Evolutionary conservation across 192 early-diverging fungal species (phyloP).

Genomic region (Coemansia sp.): DNA sequence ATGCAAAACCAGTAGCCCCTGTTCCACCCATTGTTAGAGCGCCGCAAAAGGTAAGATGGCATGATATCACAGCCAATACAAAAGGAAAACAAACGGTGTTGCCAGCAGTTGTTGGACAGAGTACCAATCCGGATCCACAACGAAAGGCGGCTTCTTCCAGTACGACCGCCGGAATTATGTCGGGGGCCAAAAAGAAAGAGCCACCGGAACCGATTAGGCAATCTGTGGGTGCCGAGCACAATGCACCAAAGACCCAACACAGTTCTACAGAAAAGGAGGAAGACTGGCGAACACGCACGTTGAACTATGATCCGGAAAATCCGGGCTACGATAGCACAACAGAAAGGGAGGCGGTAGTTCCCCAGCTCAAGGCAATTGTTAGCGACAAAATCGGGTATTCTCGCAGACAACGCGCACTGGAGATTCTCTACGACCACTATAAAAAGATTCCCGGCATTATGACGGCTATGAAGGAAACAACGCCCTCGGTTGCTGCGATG

Average conservation of each 20-base stretch:
- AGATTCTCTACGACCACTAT: slow-evolving; percentile 16
- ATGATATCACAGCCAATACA: not conserved
- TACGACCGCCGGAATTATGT: not conserved
- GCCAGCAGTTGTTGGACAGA: no score
- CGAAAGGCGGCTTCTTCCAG: not conserved
- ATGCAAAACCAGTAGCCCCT: not conserved
- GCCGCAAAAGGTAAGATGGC: no score
- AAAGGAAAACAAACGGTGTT: no score
- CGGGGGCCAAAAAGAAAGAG: not conserved
- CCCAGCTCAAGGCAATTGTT: slow-evolving; percentile 33
- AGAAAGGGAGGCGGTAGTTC: slow-evolving; percentile 11
- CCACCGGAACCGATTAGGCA: not conserved
- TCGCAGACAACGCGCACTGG: slow-evolving; percentile 27
- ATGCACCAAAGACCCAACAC: not conserved
- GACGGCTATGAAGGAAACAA: not conserved
- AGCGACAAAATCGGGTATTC: slow-evolving; percentile 34
- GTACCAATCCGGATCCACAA: no score
- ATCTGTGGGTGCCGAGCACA: not conserved
- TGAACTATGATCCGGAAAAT: slow-evolving; percentile 29
- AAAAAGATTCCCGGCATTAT: not conserved
- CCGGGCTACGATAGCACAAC: slow-evolving; percentile 26
- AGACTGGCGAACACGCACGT: slow-evolving; percentile 34
- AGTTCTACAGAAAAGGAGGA: not conserved
- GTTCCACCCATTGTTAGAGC: not conserved
- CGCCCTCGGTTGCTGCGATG: slow-evolving; percentile 20